phyloP scores from a whole-genome alignment of 352 stramenopile genomes.

The Globisporangium nagaii region DNA sequence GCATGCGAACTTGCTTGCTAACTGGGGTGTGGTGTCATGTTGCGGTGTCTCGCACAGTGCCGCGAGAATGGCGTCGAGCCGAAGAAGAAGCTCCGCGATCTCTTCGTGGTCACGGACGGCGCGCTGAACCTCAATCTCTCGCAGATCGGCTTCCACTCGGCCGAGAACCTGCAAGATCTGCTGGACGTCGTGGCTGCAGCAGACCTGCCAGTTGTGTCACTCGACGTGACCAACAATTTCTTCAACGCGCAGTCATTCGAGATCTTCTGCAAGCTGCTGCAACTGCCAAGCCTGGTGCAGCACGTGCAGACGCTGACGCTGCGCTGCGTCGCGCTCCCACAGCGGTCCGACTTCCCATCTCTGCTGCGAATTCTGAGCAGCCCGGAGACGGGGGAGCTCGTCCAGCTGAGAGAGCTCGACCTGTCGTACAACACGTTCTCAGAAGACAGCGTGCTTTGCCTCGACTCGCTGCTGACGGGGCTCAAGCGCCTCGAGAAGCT shows the following conservation, averaged over 20 bases:
- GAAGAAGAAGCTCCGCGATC: constrained; percentile 32
- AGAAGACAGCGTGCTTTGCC: constrained; percentile 23
- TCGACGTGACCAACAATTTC: constrained; percentile 59
- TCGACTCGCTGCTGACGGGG: constrained; percentile 35
- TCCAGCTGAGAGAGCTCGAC: constrained; percentile 40
- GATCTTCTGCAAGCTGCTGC: constrained; percentile 41
- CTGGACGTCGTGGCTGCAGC: constrained; percentile 32
- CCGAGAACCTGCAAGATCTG: constrained; percentile 45
- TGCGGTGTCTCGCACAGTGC: constrained; percentile 20
- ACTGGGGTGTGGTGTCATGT: background rate
- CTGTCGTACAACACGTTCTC: constrained; percentile 69
- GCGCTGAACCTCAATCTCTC: constrained; percentile 42
- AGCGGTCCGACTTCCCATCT: constrained; percentile 33
- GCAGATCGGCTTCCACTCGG: constrained; percentile 43
- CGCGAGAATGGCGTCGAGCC: constrained; percentile 28
- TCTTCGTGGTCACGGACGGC: constrained; percentile 31
- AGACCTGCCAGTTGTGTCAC: constrained; percentile 30
- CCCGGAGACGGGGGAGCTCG: constrained; percentile 13
- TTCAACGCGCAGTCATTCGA: constrained; percentile 50
- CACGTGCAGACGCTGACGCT: constrained; percentile 31
- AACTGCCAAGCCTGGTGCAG: constrained; percentile 24
- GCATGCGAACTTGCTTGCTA: too few species aligned
- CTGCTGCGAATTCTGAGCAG: constrained; percentile 36
- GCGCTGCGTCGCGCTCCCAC: constrained; percentile 42
- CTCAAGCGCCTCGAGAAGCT: constrained; percentile 31